Conservation (phyloP, 78 protist genomes). For the Emiliania huxleyi region DNA sequence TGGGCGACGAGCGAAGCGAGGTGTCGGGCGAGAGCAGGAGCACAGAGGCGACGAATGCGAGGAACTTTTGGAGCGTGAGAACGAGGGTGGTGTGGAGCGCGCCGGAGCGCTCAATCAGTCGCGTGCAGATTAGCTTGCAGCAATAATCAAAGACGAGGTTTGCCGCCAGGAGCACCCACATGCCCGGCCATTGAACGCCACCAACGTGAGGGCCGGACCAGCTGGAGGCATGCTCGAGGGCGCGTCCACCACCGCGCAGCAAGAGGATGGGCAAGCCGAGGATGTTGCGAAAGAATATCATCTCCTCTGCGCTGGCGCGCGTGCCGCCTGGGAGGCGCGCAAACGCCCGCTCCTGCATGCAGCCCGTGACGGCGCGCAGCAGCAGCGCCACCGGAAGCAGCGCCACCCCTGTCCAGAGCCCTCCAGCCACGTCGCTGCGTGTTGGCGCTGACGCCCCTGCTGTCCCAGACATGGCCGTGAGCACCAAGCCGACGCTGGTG, state of each 20-base stretch:
- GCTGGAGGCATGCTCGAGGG: no score
- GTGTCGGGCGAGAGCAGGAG: not conserved
- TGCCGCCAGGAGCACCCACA: not conserved
- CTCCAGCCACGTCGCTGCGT: no score
- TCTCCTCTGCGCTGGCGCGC: not conserved
- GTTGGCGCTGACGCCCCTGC: no score
- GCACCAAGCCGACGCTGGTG: not conserved
- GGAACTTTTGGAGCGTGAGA: not conserved
- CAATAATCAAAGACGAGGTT: not conserved
- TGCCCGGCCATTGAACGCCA: not conserved
- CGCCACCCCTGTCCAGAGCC: not conserved
- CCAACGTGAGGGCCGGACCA: not conserved
- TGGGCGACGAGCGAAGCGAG: no score
- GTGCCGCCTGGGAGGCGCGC: no score
- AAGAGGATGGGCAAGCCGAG: not conserved
- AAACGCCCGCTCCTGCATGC: not conserved
- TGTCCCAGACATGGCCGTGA: no score
- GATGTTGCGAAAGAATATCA: not conserved
- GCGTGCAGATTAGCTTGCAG: not conserved
- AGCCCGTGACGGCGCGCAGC: not conserved
- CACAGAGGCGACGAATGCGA: not conserved
- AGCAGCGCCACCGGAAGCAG: not conserved
- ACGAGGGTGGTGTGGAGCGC: not conserved
- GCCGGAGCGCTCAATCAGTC: not conserved
- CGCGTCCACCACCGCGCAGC: no score